Conservation (phyloP, 1,284 basidiomycete species). For the Leccinum pachyderme region DNA sequence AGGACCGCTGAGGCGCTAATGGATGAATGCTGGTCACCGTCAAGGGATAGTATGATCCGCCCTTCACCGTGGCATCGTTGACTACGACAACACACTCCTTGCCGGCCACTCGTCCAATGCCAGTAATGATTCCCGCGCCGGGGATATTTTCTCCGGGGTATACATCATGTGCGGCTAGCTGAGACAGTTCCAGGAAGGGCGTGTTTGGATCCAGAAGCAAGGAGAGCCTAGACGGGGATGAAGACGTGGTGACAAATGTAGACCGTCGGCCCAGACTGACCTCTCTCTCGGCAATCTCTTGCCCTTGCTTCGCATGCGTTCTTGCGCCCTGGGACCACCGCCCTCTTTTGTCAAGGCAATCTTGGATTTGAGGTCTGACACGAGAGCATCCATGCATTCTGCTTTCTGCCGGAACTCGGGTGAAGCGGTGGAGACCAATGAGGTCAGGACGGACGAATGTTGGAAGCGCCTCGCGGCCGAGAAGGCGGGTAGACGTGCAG, state of each 20-base stretch:
- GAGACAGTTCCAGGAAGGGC: conserved; percentile 88
- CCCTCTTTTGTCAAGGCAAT: conserved; percentile 57
- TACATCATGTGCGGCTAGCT: conserved; percentile 84
- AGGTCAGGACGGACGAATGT: conserved; percentile 73
- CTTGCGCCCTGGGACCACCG: conserved; percentile 67
- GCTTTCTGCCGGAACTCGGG: conserved; percentile 70
- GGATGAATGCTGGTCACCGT: conserved; percentile 51
- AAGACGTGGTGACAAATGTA: not conserved
- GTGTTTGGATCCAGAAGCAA: conserved; percentile 81
- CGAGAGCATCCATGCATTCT: conserved; percentile 64
- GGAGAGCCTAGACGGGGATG: conserved; percentile 44
- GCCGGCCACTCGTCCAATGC: conserved; percentile 79
- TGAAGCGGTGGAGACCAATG: conserved; percentile 61
- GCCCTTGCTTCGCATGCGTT: conserved; percentile 75
- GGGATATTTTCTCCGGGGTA: conserved; percentile 80
- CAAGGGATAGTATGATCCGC: conserved; percentile 90
- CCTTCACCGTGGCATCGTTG: conserved; percentile 94
- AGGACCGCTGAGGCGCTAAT: not conserved
- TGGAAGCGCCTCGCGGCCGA: conserved; percentile 36
- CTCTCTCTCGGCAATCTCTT: conserved; percentile 88
- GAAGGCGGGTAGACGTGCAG: not conserved
- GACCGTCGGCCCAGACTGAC: conserved; percentile 40
- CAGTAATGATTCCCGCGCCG: conserved; percentile 89
- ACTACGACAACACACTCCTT: conserved; percentile 87
- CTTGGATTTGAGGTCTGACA: conserved; percentile 61